Evolutionary conservation across 169 alveolate genomes (phyloP).

Genomic region (Fabrea salina): DNA sequence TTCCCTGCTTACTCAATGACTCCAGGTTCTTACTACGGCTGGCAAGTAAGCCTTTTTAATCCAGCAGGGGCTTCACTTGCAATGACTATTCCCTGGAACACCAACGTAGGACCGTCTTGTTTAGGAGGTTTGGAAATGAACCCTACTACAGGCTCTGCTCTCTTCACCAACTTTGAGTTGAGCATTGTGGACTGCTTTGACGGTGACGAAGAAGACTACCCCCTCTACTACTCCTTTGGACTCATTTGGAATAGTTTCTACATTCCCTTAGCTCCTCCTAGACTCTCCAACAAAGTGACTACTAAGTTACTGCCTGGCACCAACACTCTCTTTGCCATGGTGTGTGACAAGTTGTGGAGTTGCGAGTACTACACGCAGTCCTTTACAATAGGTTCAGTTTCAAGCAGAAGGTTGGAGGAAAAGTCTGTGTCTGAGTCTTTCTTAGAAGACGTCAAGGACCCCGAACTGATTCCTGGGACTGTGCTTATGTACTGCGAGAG

Average conservation of each 20-base stretch:
- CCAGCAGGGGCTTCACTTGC: neutral
- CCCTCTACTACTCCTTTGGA: neutral
- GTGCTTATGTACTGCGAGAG: neutral
- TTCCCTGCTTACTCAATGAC: neutral
- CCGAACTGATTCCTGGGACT: slow-evolving; percentile 1
- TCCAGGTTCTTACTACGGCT: neutral
- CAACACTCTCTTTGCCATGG: too few species aligned
- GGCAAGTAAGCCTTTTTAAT: neutral
- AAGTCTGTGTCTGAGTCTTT: neutral
- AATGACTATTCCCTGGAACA: neutral
- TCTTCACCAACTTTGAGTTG: neutral
- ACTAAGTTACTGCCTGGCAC: too few species aligned
- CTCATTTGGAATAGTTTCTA: too few species aligned
- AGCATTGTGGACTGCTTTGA: neutral
- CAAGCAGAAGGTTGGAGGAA: neutral
- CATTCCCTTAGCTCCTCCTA: too few species aligned
- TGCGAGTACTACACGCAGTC: neutral
- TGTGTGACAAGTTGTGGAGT: neutral
- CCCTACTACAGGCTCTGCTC: neutral
- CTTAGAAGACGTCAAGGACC: neutral
- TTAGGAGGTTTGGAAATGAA: neutral
- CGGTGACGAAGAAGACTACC: slow-evolving; percentile 11
- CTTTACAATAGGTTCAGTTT: neutral
- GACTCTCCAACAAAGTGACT: too few species aligned
- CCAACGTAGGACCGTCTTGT: neutral